A percentile compares a stretch with the other conserved stretches of the same genome.
Conservation (phyloP, 2,329 filamentous ascomycete genomes). For the Emergomyces pasteurianus region DNA sequence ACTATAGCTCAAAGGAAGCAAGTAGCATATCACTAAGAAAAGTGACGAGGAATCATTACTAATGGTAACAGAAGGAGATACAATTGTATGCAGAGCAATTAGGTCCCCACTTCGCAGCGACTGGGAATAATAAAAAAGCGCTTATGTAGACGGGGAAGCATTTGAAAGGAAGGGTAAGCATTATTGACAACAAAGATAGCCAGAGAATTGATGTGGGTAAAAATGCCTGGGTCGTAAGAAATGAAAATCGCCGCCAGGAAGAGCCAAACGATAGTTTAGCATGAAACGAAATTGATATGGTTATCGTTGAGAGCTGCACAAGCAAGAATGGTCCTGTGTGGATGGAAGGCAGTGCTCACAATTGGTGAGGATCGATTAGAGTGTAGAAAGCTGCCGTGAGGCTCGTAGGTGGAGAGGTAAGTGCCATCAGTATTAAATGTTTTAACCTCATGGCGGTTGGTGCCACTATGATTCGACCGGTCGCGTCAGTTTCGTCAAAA, state of each 20-base stretch:
- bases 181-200: neutral
- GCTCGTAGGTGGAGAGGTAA: constrained; percentile 72
- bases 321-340: constrained; percentile 81
- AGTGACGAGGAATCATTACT: neutral
- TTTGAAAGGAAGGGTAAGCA: neutral
- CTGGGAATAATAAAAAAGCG: neutral
- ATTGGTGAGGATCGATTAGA: constrained; percentile 73
- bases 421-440: constrained; percentile 80
- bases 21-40: neutral
- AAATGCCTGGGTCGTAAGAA: neutral
- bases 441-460: constrained; percentile 76
- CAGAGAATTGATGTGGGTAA: neutral
- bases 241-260: neutral
- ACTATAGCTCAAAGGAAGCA: neutral
- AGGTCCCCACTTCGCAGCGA: neutral
- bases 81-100: neutral
- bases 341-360: constrained; percentile 84
- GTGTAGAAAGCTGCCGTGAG: constrained; percentile 77
- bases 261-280: constrained; percentile 24
- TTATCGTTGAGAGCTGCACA: constrained; percentile 77
- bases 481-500: constrained; percentile 2
- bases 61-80: neutral
- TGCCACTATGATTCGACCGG: constrained; percentile 49
- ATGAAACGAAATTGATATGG: constrained; percentile 80
- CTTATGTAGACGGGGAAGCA: neutral